Conservation (phyloP, 768 basidiomycete genomes). For the Mycena vulgaris region DNA sequence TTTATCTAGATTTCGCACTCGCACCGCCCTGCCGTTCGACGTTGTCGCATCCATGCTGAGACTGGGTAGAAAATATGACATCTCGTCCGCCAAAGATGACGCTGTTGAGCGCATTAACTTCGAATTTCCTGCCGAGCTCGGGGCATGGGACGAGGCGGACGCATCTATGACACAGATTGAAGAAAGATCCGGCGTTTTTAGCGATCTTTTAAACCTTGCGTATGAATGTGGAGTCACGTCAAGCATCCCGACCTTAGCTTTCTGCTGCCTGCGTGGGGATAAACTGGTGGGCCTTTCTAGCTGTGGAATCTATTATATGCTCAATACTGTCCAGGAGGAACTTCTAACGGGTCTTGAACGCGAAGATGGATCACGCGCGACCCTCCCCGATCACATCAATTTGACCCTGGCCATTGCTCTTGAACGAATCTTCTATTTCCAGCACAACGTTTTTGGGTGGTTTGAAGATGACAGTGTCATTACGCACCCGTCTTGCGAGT, state of each 20-base stretch:
- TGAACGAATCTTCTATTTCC: background rate
- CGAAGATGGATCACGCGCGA: background rate
- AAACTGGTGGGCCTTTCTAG: background rate
- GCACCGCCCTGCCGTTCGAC: background rate
- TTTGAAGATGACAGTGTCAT: background rate
- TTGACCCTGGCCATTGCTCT: background rate
- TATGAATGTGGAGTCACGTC: background rate
- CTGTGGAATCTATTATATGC: background rate
- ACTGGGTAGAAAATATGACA: background rate
- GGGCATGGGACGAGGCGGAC: background rate
- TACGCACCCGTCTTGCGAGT: background rate
- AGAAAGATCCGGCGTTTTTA: background rate
- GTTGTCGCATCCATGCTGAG: background rate
- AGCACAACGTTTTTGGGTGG: background rate
- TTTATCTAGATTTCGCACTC: background rate
- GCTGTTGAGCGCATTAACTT: background rate
- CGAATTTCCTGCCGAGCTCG: background rate
- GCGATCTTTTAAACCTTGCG: background rate
- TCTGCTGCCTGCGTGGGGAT: background rate
- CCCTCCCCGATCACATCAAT: background rate
- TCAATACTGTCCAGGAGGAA: background rate
- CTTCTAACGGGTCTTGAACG: background rate
- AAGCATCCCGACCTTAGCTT: background rate
- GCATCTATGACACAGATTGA: background rate
- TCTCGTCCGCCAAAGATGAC: background rate